phyloP scores from a whole-genome alignment of 108 stramenopile species.

The Nitzschia sp. region DNA sequence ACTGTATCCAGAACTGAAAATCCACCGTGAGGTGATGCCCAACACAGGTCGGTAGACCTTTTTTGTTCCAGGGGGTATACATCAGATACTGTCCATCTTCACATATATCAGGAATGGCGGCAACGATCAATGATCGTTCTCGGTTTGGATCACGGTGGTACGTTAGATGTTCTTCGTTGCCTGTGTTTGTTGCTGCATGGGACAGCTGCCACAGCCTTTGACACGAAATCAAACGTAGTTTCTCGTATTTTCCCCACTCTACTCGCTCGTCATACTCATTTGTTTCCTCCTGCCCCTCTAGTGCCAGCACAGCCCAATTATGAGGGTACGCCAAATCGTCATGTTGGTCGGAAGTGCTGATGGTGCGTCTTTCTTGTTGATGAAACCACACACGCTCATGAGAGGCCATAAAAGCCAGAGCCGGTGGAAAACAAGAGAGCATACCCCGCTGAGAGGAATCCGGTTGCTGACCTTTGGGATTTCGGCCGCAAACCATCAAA shows the following conservation, averaged over 20 bases:
- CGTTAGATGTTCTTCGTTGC: neutral
- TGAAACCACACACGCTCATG: neutral
- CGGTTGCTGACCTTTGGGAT: slow-evolving; percentile 14
- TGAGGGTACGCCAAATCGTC: neutral
- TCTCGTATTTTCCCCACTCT: slow-evolving; percentile 1
- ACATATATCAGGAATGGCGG: slow-evolving; percentile 25
- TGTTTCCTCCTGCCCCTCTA: too few species aligned
- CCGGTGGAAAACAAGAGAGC: slow-evolving; percentile 15
- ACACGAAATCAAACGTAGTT: slow-evolving; percentile 8
- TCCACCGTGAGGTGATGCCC: slow-evolving; percentile 23
- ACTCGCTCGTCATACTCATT: too few species aligned
- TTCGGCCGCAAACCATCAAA: slow-evolving; percentile 10
- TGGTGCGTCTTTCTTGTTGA: neutral
- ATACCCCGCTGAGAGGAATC: slow-evolving; percentile 7
- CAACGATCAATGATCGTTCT: slow-evolving; percentile 5
- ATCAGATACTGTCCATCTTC: slow-evolving; percentile 30
- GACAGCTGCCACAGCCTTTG: neutral
- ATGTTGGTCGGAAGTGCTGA: neutral
- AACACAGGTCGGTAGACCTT: slow-evolving; percentile 9
- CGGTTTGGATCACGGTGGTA: neutral
- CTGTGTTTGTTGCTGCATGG: slow-evolving; percentile 1
- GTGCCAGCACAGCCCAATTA: slow-evolving; percentile 6
- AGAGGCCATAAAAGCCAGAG: neutral
- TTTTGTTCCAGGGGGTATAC: slow-evolving; percentile 7
- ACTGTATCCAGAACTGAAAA: slow-evolving; percentile 24